Percentiles rank a stretch among this genome's conserved stretches.
Conservation (phyloP, 495 filamentous ascomycete species). For the Pseudevernia furfuracea region DNA sequence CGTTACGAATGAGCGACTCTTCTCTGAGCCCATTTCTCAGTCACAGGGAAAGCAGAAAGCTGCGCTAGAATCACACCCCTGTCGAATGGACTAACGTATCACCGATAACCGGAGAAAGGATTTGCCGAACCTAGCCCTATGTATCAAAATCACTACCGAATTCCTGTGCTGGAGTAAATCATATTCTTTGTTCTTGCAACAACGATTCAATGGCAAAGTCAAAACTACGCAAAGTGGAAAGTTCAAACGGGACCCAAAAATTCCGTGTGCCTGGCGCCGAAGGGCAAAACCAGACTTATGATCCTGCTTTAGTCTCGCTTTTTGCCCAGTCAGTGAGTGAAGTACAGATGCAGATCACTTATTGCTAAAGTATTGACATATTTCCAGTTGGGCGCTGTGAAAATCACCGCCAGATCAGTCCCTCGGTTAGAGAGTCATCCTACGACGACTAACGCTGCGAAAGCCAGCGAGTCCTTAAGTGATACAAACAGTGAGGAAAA, state of each 20-base stretch:
- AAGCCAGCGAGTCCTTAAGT: neutral
- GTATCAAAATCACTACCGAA: neutral
- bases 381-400: slow-evolving; percentile 18
- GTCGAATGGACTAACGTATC: neutral
- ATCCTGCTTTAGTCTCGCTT: slow-evolving; percentile 68
- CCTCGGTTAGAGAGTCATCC: neutral
- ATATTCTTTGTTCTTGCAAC: too few species aligned
- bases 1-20: neutral
- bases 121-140: neutral
- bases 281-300: slow-evolving; percentile 38
- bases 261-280: neutral
- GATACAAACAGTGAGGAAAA: neutral
- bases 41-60: slow-evolving; percentile 3
- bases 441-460: neutral
- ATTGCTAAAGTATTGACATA: slow-evolving; percentile 3
- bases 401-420: neutral
- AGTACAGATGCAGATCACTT: neutral
- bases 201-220: neutral
- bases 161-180: too few species aligned
- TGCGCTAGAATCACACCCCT: neutral
- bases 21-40: neutral
- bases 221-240: neutral
- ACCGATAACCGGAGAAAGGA: slow-evolving; percentile 3
- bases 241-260: neutral
- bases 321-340: slow-evolving; percentile 45